Conservation (phyloP, 331 rosid species). For the Rosa hybrid region DNA sequence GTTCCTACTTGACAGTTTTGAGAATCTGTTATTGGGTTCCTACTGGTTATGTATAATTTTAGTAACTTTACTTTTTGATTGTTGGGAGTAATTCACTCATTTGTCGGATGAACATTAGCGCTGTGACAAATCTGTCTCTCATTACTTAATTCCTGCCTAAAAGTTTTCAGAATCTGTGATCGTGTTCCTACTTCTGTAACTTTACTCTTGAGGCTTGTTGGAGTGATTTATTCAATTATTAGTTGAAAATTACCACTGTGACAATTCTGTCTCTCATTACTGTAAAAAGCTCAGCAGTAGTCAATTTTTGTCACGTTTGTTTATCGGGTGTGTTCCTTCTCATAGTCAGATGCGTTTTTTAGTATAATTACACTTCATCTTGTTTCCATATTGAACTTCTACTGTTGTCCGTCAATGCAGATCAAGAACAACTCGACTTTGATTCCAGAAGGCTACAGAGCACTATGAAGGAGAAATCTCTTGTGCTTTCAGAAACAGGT, state of each 20-base stretch:
- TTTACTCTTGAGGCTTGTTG: background rate
- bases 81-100: background rate
- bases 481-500: conserved; percentile 72
- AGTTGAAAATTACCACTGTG: no score
- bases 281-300: background rate
- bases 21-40: background rate
- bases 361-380: background rate
- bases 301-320: background rate
- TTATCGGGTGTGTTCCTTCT: background rate
- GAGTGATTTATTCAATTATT: background rate
- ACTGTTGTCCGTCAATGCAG: conserved; percentile 41
- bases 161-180: background rate
- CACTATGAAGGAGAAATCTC: conserved; percentile 73
- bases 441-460: conserved; percentile 75
- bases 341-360: background rate
- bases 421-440: conserved; percentile 71
- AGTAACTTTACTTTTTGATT: background rate
- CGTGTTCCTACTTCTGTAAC: background rate
- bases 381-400: conserved; percentile 3
- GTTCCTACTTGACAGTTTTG: background rate
- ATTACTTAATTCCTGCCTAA: background rate
- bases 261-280: background rate
- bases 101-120: background rate
- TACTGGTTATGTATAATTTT: background rate
- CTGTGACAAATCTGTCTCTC: background rate